Evolutionary conservation across 169 alveolate species (phyloP), one percentile per base, ranked within the genome.

Genomic region (Plasmodium gonderi): DNA sequence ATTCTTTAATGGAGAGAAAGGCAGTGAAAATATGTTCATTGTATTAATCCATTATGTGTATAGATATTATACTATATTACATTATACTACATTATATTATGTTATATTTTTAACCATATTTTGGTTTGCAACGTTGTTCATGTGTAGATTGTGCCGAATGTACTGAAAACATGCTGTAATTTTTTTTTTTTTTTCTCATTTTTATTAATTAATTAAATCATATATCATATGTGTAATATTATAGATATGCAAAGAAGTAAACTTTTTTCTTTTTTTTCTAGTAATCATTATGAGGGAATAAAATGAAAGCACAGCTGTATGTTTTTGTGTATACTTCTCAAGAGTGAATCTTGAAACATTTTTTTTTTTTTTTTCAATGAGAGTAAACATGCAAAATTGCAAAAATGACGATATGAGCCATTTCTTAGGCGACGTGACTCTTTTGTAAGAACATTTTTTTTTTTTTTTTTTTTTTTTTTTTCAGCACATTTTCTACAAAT

Each of bases 171-270:
- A 64, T 64, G 3, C 75, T 3, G 12, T 8, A 26, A 17, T 14
- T 69, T 69, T 29, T 72, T 72, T 72, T 72, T 72, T 72, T 72
- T 72, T 36, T 29, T 29, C n/a, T n/a, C n/a, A n/a, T 51, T 51
- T 51, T 51, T 51, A 51, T 72, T 72, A 72, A 72, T 72, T 72
- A 72, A 72, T 33, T 72, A 69, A 69, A 51, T 23, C 67, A 6
- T 51, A 51, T 51, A 51, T 26, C 29, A n/a, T 69, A 69, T 69
- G 26, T 69, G 47, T 69, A 69, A 69, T 42, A 42, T 69, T 69
- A 42, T 20, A 69, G 47, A 17, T 42, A 69, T 42, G 17, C 44
- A 69, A 29, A 69, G 79, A 42, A 69, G 79, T 26, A 69, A 69
- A 33, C 49, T 5, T 69, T 9, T 51, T 51, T 51, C n/a, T n/a